Evolutionary conservation across 2,329 filamentous ascomycete genomes (phyloP), one percentile per base, ranked within the genome.

Genomic region (Sarocladiaceae sp.): DNA sequence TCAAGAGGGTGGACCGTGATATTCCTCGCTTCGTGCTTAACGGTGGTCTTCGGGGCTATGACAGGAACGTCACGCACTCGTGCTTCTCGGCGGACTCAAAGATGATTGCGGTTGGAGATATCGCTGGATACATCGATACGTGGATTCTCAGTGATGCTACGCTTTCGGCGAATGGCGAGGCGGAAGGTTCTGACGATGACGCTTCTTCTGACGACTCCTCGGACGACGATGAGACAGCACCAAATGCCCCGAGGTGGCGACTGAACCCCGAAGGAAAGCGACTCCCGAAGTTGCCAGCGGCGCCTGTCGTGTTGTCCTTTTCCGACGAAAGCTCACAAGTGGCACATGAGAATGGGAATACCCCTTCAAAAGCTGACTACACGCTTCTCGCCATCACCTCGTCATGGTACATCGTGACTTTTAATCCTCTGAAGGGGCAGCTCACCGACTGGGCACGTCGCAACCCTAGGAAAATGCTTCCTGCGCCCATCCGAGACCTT

Each of bases 391-490:
- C 66, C 13, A 64, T 67, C 64, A 85, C 69, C 49, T 77, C 65
- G 45, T 78, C 59, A 61, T 81, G 58, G 58, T 70, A 89, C 47
- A 67, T 97, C 33, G 77, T 87, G 50, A 79, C 93, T 44, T 87
- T 97, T 62, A 80, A 95, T 54, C 78, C 88, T 29, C 70, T 83
- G n/a, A 73, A 78, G 39, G 90, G 90, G 34, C 78, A 78, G 15
- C 69, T 97, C 10, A 88, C 84, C 4, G 76, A 86, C 27, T 98
- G 93, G 93, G 88, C 88, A 7, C 78, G 87, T 51, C 77, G 85
- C 29, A 95, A 97, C 60, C 82, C 84, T 4, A 78, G 82, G n/a
- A 75, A 77, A 13, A 77, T 75, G 46, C 78, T 96, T 16, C 93
- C 89, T 0, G 70, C 73, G 3, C 77, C 85, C 39, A 91, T 94